Base-by-base conservation (phyloP, 768 basidiomycete genomes). In the Macrolepiota fuliginosa region DNA sequence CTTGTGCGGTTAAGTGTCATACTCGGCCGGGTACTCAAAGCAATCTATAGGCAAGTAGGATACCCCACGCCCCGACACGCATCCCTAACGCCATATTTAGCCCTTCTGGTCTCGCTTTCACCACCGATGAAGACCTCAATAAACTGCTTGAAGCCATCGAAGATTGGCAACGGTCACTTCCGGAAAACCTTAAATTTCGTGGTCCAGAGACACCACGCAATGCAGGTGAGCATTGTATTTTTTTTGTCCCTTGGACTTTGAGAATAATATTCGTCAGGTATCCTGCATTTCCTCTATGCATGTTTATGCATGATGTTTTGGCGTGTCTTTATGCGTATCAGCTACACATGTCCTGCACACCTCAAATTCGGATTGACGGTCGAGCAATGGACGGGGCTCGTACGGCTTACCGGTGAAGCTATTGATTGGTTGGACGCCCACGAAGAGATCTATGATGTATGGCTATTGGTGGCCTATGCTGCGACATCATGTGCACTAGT, bases 271-370 rank as follows among this genome's bases (percentile, higher is more conserved):
- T 27, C 24, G 59, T 55, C 66, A 92, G 96, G 96, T 45, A 78
- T 97, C 58, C 79, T 99, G 24, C 95, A 97, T 73, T 74, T 98
- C 56, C 80, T 94, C 42, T 95, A 92, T 72, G 85, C 91, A 32
- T 94, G 92, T 69, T 88, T 98, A 47, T 89, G 88, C 66, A 97
- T 98, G 87, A 91, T 98, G 73, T 96, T 97, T 76, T 97, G 94
- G 88, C 90, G 96, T 54, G 94, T 97, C 35, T 98, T 98, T 79
- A 96, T 98, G 93, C 86, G 96, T 55, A 94, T 98, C 74, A 94
- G 92, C 61, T 98, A 97, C 76, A 83, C 87, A 19, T 91, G 92
- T 70, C 95, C 96, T 9, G 85, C 85, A 11, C 94, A 97, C 69
- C 83, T 96, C 69, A 95, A 91, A 70, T 94, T 96, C 68, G 82